Conservation (phyloP, 2,329 filamentous ascomycete species). For the Davidsoniella virescens region DNA sequence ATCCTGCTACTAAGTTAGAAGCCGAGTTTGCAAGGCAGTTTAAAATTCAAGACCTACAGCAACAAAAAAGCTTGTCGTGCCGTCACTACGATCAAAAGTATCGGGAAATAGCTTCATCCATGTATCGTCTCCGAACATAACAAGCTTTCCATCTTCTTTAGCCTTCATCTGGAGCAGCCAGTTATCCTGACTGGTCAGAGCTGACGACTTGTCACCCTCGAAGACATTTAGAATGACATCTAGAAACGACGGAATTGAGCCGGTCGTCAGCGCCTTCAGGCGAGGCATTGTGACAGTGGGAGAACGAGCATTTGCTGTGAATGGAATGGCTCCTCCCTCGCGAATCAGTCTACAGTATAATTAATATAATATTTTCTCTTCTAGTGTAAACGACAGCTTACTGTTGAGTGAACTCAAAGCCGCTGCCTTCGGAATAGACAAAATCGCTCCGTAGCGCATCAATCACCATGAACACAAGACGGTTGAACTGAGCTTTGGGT, state of each 20-base stretch:
- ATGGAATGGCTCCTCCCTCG: conserved; percentile 70
- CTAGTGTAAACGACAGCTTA: conserved; percentile 25
- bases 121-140: conserved; percentile 96
- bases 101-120: conserved; percentile 93
- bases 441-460: conserved; percentile 93
- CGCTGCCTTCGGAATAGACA: conserved; percentile 66
- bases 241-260: conserved; percentile 93
- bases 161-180: conserved; percentile 89
- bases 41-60: conserved; percentile 47
- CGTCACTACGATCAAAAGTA: conserved; percentile 74
- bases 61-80: conserved; percentile 96
- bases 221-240: conserved; percentile 95
- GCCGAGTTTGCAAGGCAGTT: background rate
- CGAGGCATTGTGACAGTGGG: conserved; percentile 97
- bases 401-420: conserved; percentile 80
- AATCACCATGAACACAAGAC: conserved; percentile 91
- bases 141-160: conserved; percentile 52
- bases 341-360: conserved; percentile 52
- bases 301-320: conserved; percentile 89
- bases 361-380: background rate
- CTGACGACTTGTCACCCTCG: conserved; percentile 82
- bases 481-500: conserved; percentile 63
- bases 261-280: conserved; percentile 92
- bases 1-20: conserved; percentile 41
- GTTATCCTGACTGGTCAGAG: conserved; percentile 74